Conservation (phyloP, 495 filamentous ascomycete genomes). For the Penicillium canariense region DNA sequence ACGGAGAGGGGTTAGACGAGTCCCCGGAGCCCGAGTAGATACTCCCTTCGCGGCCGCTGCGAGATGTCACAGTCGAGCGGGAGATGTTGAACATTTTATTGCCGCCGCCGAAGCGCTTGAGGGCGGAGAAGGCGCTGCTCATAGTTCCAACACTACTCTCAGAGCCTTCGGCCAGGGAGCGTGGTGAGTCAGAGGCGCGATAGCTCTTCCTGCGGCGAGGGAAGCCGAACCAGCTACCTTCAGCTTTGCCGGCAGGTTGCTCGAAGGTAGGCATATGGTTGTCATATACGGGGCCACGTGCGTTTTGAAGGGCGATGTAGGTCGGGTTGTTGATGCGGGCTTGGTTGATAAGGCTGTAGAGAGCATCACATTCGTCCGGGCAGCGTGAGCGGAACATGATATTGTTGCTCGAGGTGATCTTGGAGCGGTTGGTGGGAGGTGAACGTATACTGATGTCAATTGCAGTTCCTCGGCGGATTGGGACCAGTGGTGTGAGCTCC, state of each 20-base stretch:
- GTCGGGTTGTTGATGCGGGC: conserved; percentile 84
- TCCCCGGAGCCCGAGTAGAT: conserved; percentile 59
- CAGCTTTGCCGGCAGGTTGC: conserved; percentile 23
- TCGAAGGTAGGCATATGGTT: conserved; percentile 30
- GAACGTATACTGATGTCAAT: conserved; percentile 93
- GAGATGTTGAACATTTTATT: conserved; percentile 77
- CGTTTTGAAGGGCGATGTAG: conserved; percentile 79
- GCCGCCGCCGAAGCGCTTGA: conserved; percentile 63
- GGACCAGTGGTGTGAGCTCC: conserved; percentile 84
- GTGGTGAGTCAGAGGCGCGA: conserved; percentile 53
- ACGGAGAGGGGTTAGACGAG: conserved; percentile 45
- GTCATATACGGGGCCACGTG: conserved; percentile 46
- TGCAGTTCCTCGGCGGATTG: conserved; percentile 81
- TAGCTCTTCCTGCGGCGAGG: conserved; percentile 55
- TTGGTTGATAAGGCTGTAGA: conserved; percentile 81
- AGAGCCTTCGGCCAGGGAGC: conserved; percentile 51
- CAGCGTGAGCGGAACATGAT: conserved; percentile 85
- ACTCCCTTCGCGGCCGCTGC: conserved; percentile 56
- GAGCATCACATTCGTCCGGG: conserved; percentile 69
- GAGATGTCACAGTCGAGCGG: conserved; percentile 56
- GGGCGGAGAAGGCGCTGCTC: conserved; percentile 66
- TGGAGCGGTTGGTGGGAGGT: conserved; percentile 66
- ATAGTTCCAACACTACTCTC: conserved; percentile 59
- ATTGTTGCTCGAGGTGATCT: conserved; percentile 67
- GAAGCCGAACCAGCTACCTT: conserved; percentile 44